Conservation (phyloP, 305 asterid genomes). For the Fraxinus nigra region DNA sequence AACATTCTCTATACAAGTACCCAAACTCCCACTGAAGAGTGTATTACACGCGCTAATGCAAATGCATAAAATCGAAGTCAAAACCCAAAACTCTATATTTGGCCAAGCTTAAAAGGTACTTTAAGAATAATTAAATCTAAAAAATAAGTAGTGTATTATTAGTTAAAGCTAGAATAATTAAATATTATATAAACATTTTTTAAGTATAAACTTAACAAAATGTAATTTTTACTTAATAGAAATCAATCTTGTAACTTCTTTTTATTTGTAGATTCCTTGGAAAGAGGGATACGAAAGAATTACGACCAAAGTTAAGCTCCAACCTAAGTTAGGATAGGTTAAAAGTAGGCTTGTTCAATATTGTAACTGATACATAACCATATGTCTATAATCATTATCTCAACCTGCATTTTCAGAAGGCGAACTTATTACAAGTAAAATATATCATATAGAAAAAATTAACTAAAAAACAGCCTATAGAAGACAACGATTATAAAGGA, state of each 20-base stretch:
- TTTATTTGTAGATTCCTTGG: not conserved
- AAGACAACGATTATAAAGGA: too few relatives aligned
- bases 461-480: too few relatives aligned
- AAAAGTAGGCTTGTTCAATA: too few relatives aligned
- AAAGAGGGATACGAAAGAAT: not conserved
- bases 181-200: not conserved
- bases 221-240: not conserved
- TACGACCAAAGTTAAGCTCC: not conserved
- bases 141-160: not conserved
- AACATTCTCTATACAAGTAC: constrained; percentile 5
- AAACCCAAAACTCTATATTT: not conserved
- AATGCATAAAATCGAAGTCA: not conserved
- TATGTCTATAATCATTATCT: too few relatives aligned
- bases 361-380: too few relatives aligned
- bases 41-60: not conserved
- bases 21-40: constrained; percentile 1
- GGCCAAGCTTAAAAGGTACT: not conserved
- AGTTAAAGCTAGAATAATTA: not conserved
- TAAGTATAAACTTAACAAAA: too few relatives aligned
- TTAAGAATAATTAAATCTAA: not conserved
- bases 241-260: not conserved
- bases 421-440: too few relatives aligned
- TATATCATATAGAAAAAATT: too few relatives aligned
- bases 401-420: too few relatives aligned
- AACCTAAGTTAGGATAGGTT: not conserved